Evolutionary conservation across 2,329 filamentous ascomycete genomes (phyloP).

Genomic region (Alternaria alternata): DNA sequence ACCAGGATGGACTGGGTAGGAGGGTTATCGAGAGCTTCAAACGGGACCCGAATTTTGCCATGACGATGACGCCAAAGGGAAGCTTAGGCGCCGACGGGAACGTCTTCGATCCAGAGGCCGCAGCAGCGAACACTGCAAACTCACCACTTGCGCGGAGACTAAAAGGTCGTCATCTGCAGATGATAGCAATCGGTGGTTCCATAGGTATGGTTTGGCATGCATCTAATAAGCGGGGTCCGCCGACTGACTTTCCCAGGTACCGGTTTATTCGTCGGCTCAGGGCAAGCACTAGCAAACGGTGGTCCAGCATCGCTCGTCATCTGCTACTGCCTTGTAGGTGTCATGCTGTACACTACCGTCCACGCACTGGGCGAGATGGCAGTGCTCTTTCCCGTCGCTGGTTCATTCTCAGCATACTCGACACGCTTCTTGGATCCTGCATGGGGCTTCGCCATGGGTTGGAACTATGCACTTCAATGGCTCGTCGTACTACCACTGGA

Average conservation of each 20-base stretch:
- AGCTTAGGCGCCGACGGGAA: constrained; percentile 61
- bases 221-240: constrained; percentile 5
- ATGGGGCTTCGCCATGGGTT: constrained; percentile 95
- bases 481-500: constrained; percentile 83
- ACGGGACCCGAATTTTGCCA: constrained; percentile 52
- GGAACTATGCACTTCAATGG: constrained; percentile 94
- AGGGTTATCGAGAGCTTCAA: constrained; percentile 57
- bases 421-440: constrained; percentile 92
- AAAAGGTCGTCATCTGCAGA: constrained; percentile 75
- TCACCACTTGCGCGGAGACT: constrained; percentile 73
- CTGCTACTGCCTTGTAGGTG: constrained; percentile 69
- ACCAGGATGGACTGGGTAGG: constrained; percentile 43
- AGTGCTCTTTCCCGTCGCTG: constrained; percentile 87
- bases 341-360: constrained; percentile 91
- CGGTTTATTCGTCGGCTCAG: constrained; percentile 85
- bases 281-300: constrained; percentile 50
- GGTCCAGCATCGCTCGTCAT: constrained; percentile 50
- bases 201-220: constrained; percentile 60
- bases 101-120: constrained; percentile 69
- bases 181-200: constrained; percentile 95
- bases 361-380: constrained; percentile 92
- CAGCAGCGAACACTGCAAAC: constrained; percentile 70
- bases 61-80: constrained; percentile 58
- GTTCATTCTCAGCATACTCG: constrained; percentile 90
- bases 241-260: constrained; percentile 42